A percentile compares a stretch with the other conserved stretches of the same genome.
These are phyloP conservation scores for Fusarium sp. DNA, from an alignment of 2,329 filamentous ascomycete species.

Conservation along the genomic window DNA sequence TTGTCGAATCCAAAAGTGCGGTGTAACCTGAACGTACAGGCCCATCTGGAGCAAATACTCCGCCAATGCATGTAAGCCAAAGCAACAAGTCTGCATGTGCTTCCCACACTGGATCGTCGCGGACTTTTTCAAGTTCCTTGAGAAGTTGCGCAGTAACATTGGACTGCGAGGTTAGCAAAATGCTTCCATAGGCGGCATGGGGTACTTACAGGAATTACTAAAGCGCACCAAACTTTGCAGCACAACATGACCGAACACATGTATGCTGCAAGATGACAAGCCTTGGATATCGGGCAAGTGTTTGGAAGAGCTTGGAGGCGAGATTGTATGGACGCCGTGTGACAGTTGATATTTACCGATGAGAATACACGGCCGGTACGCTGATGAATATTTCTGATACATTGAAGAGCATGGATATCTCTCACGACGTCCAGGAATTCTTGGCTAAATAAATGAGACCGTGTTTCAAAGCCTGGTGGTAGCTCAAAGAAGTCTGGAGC, in stretches of 20 bases:
- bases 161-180: rapidly evolving
- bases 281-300: conserved; percentile 44
- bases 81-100: neutral
- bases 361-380: conserved; percentile 32
- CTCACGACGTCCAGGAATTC: conserved; percentile 53
- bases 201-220: conserved; percentile 53
- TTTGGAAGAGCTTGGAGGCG: conserved; percentile 47
- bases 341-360: conserved; percentile 53
- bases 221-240: conserved; percentile 55
- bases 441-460: conserved; percentile 39
- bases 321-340: conserved; percentile 57
- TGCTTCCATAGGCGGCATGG: rapidly evolving
- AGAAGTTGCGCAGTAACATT: neutral
- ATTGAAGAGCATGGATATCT: conserved; percentile 55
- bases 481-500: conserved; percentile 46
- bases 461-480: conserved; percentile 50
- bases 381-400: conserved; percentile 49
- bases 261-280: conserved; percentile 55
- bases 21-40: neutral
- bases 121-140: neutral
- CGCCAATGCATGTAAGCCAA: conserved; percentile 6
- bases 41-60: neutral
- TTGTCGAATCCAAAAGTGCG: neutral
- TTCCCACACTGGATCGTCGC: rapidly evolving
- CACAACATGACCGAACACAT: conserved; percentile 55